Percentiles rank a stretch among this genome's conserved stretches.
Evolutionary conservation across 495 filamentous ascomycete genomes (phyloP).

Genomic region (Hyphodiscus hymeniophilus): DNA sequence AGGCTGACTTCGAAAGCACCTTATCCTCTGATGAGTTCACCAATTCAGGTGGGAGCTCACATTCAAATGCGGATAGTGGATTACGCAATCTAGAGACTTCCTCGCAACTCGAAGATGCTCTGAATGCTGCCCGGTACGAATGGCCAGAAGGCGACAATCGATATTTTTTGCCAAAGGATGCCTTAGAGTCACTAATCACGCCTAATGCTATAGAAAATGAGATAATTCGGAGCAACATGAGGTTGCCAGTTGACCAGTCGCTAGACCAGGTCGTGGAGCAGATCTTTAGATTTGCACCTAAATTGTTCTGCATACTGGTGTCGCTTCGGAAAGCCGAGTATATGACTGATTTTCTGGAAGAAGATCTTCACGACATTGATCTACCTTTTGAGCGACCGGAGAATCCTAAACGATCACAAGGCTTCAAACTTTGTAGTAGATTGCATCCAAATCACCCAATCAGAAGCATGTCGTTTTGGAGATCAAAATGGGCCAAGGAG

Average conservation of each 20-base stretch:
- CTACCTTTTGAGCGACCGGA: conserved; percentile 5
- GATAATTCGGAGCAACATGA: conserved; percentile 27
- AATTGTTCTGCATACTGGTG: conserved; percentile 13
- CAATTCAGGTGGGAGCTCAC: no score
- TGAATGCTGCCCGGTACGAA: no score
- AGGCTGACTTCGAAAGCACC: no score
- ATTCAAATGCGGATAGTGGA: no score
- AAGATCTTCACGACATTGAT: conserved; percentile 7
- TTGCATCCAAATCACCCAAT: not conserved
- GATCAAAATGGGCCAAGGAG: not conserved
- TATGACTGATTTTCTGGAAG: conserved; percentile 11
- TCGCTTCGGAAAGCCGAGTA: not conserved
- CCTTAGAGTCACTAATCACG: no score
- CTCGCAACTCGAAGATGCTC: no score
- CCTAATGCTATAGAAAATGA: no score
- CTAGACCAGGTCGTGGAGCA: no score
- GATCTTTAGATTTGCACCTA: not conserved
- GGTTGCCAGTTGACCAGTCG: conserved; percentile 40
- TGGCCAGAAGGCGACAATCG: no score
- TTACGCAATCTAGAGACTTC: no score
- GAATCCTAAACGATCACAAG: not conserved
- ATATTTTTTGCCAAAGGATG: no score
- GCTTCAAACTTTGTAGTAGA: not conserved
- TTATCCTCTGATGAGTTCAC: no score
- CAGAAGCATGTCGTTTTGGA: conserved; percentile 4